Base-by-base conservation (phyloP, 1,284 basidiomycete species). In the Naganishia cerealis region DNA sequence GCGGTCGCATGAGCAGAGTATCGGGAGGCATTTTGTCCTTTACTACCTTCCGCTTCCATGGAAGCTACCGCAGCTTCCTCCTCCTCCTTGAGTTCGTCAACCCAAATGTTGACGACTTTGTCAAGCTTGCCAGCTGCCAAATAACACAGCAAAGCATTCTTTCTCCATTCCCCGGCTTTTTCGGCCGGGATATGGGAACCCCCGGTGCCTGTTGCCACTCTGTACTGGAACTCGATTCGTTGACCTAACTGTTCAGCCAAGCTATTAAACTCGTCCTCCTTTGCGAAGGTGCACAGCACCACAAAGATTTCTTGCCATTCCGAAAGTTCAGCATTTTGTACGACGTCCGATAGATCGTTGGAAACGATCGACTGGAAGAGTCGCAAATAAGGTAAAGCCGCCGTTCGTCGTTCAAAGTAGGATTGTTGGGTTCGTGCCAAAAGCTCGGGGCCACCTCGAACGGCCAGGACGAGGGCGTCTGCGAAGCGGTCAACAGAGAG, bases 261-360 rank as follows among this genome's bases (percentile, higher is more conserved):
- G 54, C 86, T 85, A 26, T 88, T 82, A 76, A 98, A 99, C 74
- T 97, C 93, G 46, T 92, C 88, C 63, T 86, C 83, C 71, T 83
- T 86, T 1, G 95, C 94, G 80, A 94, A 99, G 0, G 95, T 98
- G 83, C 94, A 98, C 16, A 98, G 80, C 3, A 99, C 92, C 56
- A 97, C 94, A 75, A 99, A 98, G 68, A 95, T 91, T 80, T 98
- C 95, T 72, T 90, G 88, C 96, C 95, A 99, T 78, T 99, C 94
- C 66, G 87, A 84, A 50, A 98, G 80, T 75, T 99, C 94, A 18
- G 94, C 95, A 75, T 98, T 96, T 79, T 96, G 93, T 1, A 96
- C 93, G 68, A 97, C 88, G 81, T 96, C 93, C 50, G 87, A 85
- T 15, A 99, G 86, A 75, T 97, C 94, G 76, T 94, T 89, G 62